Evolutionary conservation across 1,139 yeast species (phyloP), one percentile per base, ranked within the genome.

Genomic region (Kazachstania sp.): DNA sequence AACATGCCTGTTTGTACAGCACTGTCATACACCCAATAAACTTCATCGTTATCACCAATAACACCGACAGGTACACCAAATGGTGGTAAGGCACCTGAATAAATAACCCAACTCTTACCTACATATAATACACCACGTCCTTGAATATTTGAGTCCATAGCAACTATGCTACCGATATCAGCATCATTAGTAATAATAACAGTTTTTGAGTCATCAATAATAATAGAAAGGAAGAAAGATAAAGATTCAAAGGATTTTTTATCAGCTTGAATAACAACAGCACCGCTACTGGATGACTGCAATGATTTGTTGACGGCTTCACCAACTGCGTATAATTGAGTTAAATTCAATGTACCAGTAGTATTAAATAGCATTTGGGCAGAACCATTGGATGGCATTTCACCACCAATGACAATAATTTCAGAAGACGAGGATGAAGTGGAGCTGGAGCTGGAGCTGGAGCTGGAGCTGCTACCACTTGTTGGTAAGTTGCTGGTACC

Each of bases 61-160:
- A 54, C 53, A 43, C 63, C 64, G 6, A 58, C 50, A 11, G 63
- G 61, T n/a, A 56, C 52, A 18, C 55, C 51, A 18, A 45, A 45
- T 30, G 63, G 60, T 26, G 61, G 56, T 26, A 60, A 49, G 19
- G 56, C 49, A 39, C 64, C 65, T 13, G 65, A 51, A 49, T 55
- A 63, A 31, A 63, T 57, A 19, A 55, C 46, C 11, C 54, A 53
- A 36, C 46, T 50, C 39, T 48, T 48, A 34, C 49, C 52, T 31
- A 59, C 59, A 35, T 59, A 47, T 40, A 62, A 45, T 16, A 60
- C 54, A 36, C 64, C 65, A 48, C 65, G 60, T 18, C 53, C 57
- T n/a, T 39, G 41, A 0, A 61, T 38, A 13, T 43, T 41, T 15
- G 56, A 43, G 38, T 56, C 53, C 35, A 47, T 51, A n/a, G 65